Percentiles rank a stretch among this genome's conserved stretches.
Conservation (phyloP, 1,139 yeast genomes). For the Zygosaccharomyces sapae region DNA sequence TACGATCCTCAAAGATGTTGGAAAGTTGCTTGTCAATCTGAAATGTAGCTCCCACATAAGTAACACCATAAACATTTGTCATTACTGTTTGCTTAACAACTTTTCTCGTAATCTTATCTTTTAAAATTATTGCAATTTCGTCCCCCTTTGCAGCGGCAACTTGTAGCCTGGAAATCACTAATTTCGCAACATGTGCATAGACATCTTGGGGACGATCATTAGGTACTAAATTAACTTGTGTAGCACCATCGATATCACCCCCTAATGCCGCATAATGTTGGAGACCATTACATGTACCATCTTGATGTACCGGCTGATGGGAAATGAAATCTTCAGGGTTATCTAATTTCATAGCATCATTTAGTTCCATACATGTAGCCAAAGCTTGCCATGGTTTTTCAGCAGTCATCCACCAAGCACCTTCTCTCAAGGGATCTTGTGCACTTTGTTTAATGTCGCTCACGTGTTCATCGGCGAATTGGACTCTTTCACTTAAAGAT, state of each 20-base stretch:
- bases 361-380: slow-evolving; percentile 77
- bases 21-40: slow-evolving; percentile 72
- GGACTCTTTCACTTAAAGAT: slow-evolving; percentile 68
- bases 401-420: slow-evolving; percentile 79
- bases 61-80: slow-evolving; percentile 98
- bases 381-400: slow-evolving; percentile 96
- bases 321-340: slow-evolving; percentile 75
- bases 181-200: slow-evolving; percentile 72
- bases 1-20: slow-evolving; percentile 42
- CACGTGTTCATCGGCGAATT: slow-evolving; percentile 63
- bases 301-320: slow-evolving; percentile 91
- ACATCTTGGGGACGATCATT: slow-evolving; percentile 88
- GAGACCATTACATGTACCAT: slow-evolving; percentile 95
- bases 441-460: slow-evolving; percentile 65
- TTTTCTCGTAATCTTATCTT: slow-evolving; percentile 71
- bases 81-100: slow-evolving; percentile 95
- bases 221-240: slow-evolving; percentile 82
- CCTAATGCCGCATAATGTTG: slow-evolving; percentile 98
- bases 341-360: slow-evolving; percentile 61
- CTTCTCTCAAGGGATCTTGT: slow-evolving; percentile 55
- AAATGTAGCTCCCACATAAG: slow-evolving; percentile 85
- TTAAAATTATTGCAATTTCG: slow-evolving; percentile 37
- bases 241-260: slow-evolving; percentile 93
- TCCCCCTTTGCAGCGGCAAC: slow-evolving; percentile 58
- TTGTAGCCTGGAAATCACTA: slow-evolving; percentile 57